Conservation (phyloP, 768 basidiomycete genomes). For the Clavaria fumosa region DNA sequence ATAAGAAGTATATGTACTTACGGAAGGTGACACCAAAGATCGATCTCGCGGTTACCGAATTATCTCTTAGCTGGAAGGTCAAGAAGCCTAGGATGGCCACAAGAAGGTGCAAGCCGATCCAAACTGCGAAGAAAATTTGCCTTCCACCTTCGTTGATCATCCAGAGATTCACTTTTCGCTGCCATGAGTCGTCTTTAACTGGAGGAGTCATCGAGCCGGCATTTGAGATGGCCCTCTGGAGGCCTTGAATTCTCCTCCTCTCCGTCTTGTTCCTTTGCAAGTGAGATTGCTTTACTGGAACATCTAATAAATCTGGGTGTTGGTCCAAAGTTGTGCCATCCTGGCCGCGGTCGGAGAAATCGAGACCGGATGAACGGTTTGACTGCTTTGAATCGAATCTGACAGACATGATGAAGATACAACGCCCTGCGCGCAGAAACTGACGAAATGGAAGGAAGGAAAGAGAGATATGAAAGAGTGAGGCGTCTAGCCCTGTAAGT, state of each 20-base stretch:
- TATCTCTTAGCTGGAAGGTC: slow-evolving; percentile 71
- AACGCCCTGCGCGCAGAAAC: slow-evolving; percentile 26
- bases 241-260: slow-evolving; percentile 66
- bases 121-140: slow-evolving; percentile 63
- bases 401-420: slow-evolving; percentile 6
- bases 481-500: too few relatives aligned
- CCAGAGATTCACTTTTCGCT: slow-evolving; percentile 53
- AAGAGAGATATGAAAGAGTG: too few relatives aligned
- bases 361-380: slow-evolving; percentile 48
- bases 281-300: slow-evolving; percentile 25
- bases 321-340: slow-evolving; percentile 29
- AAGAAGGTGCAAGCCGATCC: slow-evolving; percentile 67
- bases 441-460: slow-evolving; percentile 19
- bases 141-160: slow-evolving; percentile 88
- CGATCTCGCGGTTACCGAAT: slow-evolving; percentile 45
- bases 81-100: slow-evolving; percentile 65
- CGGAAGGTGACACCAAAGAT: slow-evolving; percentile 68
- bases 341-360: slow-evolving; percentile 48
- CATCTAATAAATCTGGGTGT: slow-evolving; percentile 31
- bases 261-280: slow-evolving; percentile 82
- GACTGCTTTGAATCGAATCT: slow-evolving; percentile 8
- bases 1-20: slow-evolving; percentile 25
- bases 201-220: slow-evolving; percentile 13
- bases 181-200: slow-evolving; percentile 24
- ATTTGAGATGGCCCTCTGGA: slow-evolving; percentile 46